Evolutionary conservation across 306 rosid genomes (phyloP).

Genomic region (Lithocarpus polystachyus): DNA sequence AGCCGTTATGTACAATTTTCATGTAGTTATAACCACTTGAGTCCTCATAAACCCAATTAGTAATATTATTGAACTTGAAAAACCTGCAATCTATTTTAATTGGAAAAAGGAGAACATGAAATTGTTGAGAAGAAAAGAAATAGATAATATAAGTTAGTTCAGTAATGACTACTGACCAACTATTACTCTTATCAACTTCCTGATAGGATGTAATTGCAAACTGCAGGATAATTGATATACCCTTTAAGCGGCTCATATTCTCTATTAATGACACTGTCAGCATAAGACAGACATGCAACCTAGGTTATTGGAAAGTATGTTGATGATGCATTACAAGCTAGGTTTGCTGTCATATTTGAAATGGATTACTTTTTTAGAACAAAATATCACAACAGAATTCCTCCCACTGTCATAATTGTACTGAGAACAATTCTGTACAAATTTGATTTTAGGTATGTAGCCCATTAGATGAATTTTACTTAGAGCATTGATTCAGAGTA

Average conservation of each 20-base stretch:
- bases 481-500: background rate
- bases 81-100: background rate
- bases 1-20: background rate
- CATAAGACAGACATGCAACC: background rate
- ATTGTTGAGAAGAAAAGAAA: background rate
- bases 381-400: background rate
- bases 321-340: background rate
- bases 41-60: background rate
- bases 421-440: background rate
- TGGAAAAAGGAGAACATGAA: background rate
- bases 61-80: background rate
- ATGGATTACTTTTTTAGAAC: background rate
- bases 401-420: background rate
- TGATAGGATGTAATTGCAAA: background rate
- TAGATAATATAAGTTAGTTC: background rate
- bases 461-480: background rate
- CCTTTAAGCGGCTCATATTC: background rate
- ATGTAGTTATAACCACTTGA: background rate
- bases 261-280: background rate
- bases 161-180: background rate
- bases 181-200: background rate
- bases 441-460: background rate
- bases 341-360: background rate
- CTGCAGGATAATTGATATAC: background rate
- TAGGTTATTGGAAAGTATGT: background rate